Conservation (phyloP, 2,329 filamentous ascomycete genomes). For the Aspergillus uvarum region DNA sequence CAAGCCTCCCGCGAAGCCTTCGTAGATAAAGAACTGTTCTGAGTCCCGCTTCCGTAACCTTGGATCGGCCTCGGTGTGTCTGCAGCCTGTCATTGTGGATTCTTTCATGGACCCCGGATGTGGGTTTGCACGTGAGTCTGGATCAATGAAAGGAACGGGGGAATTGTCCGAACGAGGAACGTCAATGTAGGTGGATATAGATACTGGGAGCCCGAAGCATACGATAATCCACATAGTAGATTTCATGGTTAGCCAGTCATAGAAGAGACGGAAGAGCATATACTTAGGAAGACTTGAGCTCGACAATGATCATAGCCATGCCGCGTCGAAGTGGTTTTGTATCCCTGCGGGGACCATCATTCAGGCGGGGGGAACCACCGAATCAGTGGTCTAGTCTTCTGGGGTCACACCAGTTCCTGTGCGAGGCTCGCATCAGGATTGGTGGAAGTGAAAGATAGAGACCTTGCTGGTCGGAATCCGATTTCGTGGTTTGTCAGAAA, state of each 20-base stretch:
- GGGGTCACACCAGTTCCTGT: not conserved
- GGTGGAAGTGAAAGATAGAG: not conserved
- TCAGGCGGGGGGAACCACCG: not conserved
- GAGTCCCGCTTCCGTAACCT: not conserved
- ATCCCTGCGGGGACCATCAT: not conserved
- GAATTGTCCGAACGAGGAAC: not conserved
- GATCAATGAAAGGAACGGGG: not conserved
- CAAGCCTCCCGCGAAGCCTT: not conserved
- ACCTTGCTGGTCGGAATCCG: not conserved
- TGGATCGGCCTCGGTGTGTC: not conserved
- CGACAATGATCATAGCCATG: not conserved
- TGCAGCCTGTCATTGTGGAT: not conserved
- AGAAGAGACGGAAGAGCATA: not conserved
- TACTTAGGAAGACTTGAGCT: not conserved
- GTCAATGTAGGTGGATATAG: not conserved
- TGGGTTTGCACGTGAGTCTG: not conserved
- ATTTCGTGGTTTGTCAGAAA: not conserved
- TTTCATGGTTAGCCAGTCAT: not conserved
- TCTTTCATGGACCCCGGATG: not conserved
- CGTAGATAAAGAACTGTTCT: not conserved
- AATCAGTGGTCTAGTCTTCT: not conserved
- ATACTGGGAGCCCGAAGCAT: not conserved
- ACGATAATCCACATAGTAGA: not conserved
- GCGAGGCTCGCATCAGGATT: not conserved
- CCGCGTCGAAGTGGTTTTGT: not conserved